Evolutionary conservation across 768 basidiomycete genomes (phyloP).

Genomic region (Leccinum aurantiacum): DNA sequence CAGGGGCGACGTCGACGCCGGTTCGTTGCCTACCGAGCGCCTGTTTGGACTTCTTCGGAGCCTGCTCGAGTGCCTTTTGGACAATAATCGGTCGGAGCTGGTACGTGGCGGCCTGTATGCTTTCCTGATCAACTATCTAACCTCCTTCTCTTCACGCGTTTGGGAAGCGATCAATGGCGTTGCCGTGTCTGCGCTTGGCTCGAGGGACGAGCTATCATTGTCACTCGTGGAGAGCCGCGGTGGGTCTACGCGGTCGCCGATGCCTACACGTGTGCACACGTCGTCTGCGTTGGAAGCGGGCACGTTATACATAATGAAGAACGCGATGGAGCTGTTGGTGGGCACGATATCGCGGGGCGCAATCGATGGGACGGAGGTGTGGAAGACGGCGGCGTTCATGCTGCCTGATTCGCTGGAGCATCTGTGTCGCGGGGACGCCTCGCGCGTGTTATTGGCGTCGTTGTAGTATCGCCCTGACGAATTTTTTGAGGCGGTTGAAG

Average conservation of each 20-base stretch:
- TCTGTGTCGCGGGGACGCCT: slow-evolving; percentile 68
- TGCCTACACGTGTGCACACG: slow-evolving; percentile 9
- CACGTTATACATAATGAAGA: slow-evolving; percentile 65
- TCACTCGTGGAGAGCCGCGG: slow-evolving; percentile 40
- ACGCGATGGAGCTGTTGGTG: slow-evolving; percentile 69
- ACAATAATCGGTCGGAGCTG: slow-evolving; percentile 76
- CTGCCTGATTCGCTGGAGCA: slow-evolving; percentile 79
- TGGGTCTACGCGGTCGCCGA: slow-evolving; percentile 15
- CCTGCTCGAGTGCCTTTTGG: slow-evolving; percentile 54
- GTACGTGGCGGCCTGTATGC: slow-evolving; percentile 96
- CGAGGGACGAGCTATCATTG: slow-evolving; percentile 42
- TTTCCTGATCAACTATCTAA: slow-evolving; percentile 80
- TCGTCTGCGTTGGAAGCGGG: slow-evolving; percentile 41
- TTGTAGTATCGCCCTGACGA: slow-evolving; percentile 72
- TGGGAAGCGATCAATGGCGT: slow-evolving; percentile 27
- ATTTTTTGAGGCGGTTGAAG: slow-evolving; percentile 82
- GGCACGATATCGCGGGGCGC: slow-evolving; percentile 46
- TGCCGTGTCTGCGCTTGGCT: slow-evolving; percentile 37
- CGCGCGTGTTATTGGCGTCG: slow-evolving; percentile 55
- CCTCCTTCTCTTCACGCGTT: slow-evolving; percentile 9
- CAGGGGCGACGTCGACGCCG: slow-evolving; percentile 59
- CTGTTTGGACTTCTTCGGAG: slow-evolving; percentile 66
- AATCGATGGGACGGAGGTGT: slow-evolving; percentile 86
- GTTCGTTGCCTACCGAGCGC: slow-evolving; percentile 79
- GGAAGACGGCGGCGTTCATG: slow-evolving; percentile 95